Base-by-base conservation (phyloP, 441 rosid species). In the Gossypium schwendimanii region DNA sequence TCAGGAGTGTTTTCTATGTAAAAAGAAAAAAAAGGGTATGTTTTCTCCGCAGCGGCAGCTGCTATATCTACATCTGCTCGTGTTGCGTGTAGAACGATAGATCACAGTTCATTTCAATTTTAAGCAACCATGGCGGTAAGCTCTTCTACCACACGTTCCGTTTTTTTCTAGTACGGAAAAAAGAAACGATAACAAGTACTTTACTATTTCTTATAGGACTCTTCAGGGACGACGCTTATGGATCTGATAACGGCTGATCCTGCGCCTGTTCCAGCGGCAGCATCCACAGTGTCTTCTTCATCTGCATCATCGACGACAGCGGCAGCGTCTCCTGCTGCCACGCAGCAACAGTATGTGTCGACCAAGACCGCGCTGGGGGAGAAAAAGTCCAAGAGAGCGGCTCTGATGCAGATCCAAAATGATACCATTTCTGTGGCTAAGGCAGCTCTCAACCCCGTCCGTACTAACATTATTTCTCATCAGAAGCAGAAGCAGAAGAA, bases 211-310 rank as follows among this genome's bases (percentile, higher is more conserved):
- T 68, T 53, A 45, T 79, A 93, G 98, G 98, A 95, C 41, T 85
- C 97, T 6, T 84, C 95, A 66, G 98, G 98, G 72, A 90, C 80
- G 39, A 93, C 99, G 75, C 86, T 95, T 75, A 95, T 95, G 99
- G 99, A 95, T 93, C 94, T 93, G 83, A 95, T 95, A 53, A 85
- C 97, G 74, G 93, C 98, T 23, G 99, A 95, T 67, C 91, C 97
- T 26, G 79, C 91, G 18, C 75, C 91, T 0, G 44, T 83, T 10
- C 79, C 93, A 15, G 68, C 86, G 21, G 73, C 90, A 21, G 60
- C 90, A 23, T 52, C 87, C 2, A 75, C 83, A 50, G 66, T 91
- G 44, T 23, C 91, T 1, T 81, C 90, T 55, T 24, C 87, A 4
- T 52, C 91, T 28, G 53, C 82, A 39, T 58, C 86, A 36, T 7